These are phyloP conservation scores for Aspergillus fumigatiaffinis DNA, from an alignment of 2,329 filamentous ascomycete species.

Conservation along the genomic window DNA sequence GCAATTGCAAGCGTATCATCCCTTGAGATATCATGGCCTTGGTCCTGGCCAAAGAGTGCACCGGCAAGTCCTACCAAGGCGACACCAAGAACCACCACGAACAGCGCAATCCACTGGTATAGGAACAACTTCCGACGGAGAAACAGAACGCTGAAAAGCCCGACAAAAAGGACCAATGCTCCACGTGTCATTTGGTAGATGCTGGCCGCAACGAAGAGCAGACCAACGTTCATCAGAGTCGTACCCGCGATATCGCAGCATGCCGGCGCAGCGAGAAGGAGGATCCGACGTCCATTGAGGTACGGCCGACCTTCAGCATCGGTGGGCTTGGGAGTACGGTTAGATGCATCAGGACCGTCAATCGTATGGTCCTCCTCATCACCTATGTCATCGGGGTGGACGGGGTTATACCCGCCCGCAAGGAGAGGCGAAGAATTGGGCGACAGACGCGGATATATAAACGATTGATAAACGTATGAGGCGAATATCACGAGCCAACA, in stretches of 20 bases:
- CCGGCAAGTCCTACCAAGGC: conserved; percentile 86
- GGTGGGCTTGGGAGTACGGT: conserved; percentile 51
- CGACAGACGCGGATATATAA: conserved; percentile 39
- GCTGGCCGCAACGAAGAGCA: conserved; percentile 88
- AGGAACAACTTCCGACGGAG: conserved; percentile 70
- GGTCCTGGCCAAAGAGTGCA: conserved; percentile 65
- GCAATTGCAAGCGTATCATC: conserved; percentile 25
- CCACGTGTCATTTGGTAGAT: conserved; percentile 99
- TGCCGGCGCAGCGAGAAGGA: conserved; percentile 77
- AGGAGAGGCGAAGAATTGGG: conserved; percentile 40
- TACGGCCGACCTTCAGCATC: conserved; percentile 54
- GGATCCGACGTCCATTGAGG: conserved; percentile 66
- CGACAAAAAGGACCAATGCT: conserved; percentile 91
- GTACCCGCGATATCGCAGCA: conserved; percentile 93
- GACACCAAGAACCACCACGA: conserved; percentile 84
- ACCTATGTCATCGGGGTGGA: conserved; percentile 50
- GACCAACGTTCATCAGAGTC: conserved; percentile 93
- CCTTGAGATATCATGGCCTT: conserved; percentile 32
- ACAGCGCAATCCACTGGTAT: conserved; percentile 90
- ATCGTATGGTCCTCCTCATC: conserved; percentile 44
- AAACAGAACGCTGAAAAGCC: conserved; percentile 90
- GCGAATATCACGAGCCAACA: conserved; percentile 86
- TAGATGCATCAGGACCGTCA: conserved; percentile 42
- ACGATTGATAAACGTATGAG: conserved; percentile 63
- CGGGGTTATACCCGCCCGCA: conserved; percentile 62